phyloP scores from a whole-genome alignment of 2,329 filamentous ascomycete genomes.

The Cladophialophora immunda region DNA sequence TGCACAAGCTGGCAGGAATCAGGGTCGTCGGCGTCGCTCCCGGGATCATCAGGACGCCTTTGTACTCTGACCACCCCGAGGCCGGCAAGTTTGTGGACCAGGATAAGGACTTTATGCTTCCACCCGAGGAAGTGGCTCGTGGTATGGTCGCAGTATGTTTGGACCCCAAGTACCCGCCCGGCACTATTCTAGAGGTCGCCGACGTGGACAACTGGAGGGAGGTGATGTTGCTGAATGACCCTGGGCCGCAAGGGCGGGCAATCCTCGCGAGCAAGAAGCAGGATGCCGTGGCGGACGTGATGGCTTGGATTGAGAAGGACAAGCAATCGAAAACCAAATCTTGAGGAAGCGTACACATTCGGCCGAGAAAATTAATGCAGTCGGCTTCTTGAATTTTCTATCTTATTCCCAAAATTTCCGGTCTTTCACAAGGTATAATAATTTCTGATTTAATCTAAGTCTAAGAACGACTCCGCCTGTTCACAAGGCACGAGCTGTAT shows the following conservation, averaged over 20 bases:
- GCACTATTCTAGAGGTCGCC: constrained; percentile 65
- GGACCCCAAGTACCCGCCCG: constrained; percentile 53
- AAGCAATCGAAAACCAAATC: background rate
- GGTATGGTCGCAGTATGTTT: constrained; percentile 65
- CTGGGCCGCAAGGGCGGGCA: constrained; percentile 55
- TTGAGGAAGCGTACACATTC: too few relatives aligned
- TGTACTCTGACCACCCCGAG: constrained; percentile 69
- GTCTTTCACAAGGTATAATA: background rate
- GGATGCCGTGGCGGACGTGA: constrained; percentile 54
- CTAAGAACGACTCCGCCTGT: background rate
- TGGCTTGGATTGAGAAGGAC: constrained; percentile 17
- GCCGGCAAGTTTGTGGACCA: constrained; percentile 62
- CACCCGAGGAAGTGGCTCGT: constrained; percentile 66
- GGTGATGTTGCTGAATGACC: constrained; percentile 61
- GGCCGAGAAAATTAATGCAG: too few relatives aligned
- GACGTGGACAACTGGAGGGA: constrained; percentile 57
- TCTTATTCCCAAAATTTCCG: background rate
- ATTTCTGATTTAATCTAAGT: background rate
- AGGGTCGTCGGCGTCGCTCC: constrained; percentile 56
- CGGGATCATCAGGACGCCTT: constrained; percentile 64
- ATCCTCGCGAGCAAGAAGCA: constrained; percentile 55
- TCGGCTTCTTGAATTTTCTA: too few relatives aligned
- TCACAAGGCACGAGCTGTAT: background rate
- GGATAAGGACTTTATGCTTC: constrained; percentile 62
- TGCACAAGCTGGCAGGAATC: constrained; percentile 61